Evolutionary conservation across 148 eudicot genomes (phyloP).

Genomic region (Nyssa sinensis): DNA sequence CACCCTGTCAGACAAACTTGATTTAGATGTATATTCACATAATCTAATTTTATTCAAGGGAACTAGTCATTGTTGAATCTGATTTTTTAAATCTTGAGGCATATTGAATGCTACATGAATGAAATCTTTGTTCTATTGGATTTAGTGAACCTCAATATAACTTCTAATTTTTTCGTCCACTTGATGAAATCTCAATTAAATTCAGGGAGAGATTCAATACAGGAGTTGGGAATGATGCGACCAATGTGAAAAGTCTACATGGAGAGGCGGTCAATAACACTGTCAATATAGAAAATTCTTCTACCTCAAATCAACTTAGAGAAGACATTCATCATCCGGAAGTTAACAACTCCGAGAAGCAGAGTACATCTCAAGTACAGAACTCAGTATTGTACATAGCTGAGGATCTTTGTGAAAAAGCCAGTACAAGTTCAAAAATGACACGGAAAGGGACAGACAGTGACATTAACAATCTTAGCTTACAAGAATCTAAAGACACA

Average conservation of each 20-base stretch:
- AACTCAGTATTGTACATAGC: background rate
- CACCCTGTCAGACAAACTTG: background rate
- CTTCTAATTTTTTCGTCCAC: background rate
- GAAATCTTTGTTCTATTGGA: background rate
- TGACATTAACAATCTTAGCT: slow-evolving; percentile 9
- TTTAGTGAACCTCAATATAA: background rate
- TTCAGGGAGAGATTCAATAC: slow-evolving; percentile 46
- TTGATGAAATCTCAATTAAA: background rate
- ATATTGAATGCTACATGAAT: background rate
- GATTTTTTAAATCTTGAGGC: background rate
- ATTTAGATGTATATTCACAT: background rate
- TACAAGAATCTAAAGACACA: background rate
- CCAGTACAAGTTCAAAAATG: slow-evolving; percentile 13
- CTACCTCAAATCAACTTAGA: background rate
- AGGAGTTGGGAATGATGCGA: slow-evolving; percentile 14
- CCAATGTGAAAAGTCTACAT: slow-evolving; percentile 4
- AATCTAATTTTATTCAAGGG: background rate
- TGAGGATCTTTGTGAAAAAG: slow-evolving; percentile 20
- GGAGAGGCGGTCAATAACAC: slow-evolving; percentile 11
- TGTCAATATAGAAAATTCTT: background rate
- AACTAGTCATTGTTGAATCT: background rate
- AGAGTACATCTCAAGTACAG: background rate
- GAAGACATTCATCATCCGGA: slow-evolving; percentile 11
- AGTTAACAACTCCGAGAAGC: background rate
- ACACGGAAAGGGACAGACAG: slow-evolving; percentile 2